Percentiles rank a stretch among this genome's conserved stretches.
Conservation (phyloP, 495 filamentous ascomycete genomes). For the Podospora pseudoanserina region DNA sequence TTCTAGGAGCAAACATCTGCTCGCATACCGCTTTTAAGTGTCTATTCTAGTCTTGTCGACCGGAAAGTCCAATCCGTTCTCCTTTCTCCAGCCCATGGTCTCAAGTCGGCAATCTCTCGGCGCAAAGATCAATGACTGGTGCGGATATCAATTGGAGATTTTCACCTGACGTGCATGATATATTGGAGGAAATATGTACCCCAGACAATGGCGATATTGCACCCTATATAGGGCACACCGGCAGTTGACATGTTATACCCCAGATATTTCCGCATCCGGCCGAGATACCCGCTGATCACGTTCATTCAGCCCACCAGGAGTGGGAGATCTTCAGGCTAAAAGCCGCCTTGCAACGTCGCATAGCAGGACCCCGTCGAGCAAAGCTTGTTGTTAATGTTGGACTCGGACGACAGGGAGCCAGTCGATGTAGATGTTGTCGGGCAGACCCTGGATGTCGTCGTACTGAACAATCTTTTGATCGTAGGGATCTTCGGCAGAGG, state of each 20-base stretch:
- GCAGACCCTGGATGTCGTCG: not conserved
- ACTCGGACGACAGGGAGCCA: not conserved
- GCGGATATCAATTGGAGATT: not conserved
- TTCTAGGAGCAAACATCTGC: too few relatives aligned
- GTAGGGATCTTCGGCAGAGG: not conserved
- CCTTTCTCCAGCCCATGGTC: not conserved
- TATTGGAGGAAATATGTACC: not conserved
- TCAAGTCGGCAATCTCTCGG: not conserved
- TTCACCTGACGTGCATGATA: not conserved
- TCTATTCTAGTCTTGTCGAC: too few relatives aligned
- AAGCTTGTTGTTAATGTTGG: not conserved
- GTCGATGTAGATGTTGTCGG: not conserved
- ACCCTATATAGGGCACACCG: not conserved
- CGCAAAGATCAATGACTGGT: too few relatives aligned
- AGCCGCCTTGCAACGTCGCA: not conserved
- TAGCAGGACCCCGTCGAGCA: not conserved
- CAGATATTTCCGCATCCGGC: not conserved
- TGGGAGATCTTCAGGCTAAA: not conserved
- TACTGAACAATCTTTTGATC: not conserved
- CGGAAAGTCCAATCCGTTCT: too few relatives aligned
- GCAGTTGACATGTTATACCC: not conserved
- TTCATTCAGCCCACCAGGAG: not conserved
- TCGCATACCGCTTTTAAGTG: too few relatives aligned
- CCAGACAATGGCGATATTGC: not conserved
- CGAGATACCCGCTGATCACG: not conserved